Evolutionary conservation across 352 stramenopile genomes (phyloP).

Genomic region (Phytopythium oedochilum): DNA sequence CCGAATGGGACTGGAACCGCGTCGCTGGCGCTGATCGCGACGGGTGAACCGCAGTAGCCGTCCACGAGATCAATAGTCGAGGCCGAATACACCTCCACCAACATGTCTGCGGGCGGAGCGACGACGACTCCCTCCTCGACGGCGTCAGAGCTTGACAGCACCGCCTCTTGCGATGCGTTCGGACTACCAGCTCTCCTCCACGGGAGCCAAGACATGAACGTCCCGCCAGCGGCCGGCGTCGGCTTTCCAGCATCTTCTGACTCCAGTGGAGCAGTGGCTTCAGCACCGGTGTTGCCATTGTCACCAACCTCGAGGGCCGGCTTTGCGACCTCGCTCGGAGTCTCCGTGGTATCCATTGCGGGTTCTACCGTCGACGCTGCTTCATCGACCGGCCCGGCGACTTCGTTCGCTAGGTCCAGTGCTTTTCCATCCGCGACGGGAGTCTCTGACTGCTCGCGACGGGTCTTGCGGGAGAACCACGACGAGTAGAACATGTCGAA

Average conservation of each 20-base stretch:
- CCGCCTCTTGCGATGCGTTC: background rate
- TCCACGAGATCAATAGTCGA: conserved; percentile 1
- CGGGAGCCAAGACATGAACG: conserved; percentile 5
- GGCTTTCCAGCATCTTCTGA: background rate
- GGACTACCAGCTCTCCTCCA: background rate
- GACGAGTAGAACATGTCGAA: conserved; percentile 76
- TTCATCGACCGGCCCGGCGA: background rate
- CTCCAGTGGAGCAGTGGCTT: background rate
- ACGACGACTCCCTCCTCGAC: background rate
- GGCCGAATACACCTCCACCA: background rate
- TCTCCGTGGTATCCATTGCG: background rate
- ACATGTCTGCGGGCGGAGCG: background rate
- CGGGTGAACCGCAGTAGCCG: background rate
- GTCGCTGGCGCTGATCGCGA: background rate
- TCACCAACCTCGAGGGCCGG: background rate
- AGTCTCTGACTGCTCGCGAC: conserved; percentile 15
- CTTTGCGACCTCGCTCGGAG: conserved; percentile 6
- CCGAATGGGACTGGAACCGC: background rate
- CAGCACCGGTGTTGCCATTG: background rate
- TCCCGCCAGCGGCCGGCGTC: background rate
- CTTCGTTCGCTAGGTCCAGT: background rate
- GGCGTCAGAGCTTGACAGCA: background rate
- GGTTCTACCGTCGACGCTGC: background rate
- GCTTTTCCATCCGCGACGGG: background rate
- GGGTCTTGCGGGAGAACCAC: conserved; percentile 61